phyloP scores from a whole-genome alignment of 2,329 filamentous ascomycete species.

The Epichloe sp. region DNA sequence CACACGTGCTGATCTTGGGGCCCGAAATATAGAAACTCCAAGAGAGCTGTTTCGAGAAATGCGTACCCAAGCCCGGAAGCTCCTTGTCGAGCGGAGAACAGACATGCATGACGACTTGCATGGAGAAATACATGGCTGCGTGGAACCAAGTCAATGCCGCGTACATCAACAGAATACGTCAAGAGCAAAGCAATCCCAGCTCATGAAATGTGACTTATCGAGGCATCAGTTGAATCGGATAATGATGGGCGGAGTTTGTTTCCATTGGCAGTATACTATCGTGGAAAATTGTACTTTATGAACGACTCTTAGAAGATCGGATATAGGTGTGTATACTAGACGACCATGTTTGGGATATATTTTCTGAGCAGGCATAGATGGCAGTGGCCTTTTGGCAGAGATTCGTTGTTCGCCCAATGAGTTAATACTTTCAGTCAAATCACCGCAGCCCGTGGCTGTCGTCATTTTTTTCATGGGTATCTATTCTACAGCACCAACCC shows the following conservation, averaged over 20 bases:
- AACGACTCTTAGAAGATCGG: too few species aligned
- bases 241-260: background rate
- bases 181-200: slow-evolving; percentile 31
- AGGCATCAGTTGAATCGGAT: background rate
- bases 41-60: slow-evolving; percentile 68
- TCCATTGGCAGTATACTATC: background rate
- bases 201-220: background rate
- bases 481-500: slow-evolving; percentile 16
- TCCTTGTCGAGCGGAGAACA: slow-evolving; percentile 55
- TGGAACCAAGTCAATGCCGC: slow-evolving; percentile 64
- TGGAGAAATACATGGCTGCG: slow-evolving; percentile 73
- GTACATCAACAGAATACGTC: slow-evolving; percentile 52
- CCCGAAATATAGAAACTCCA: slow-evolving; percentile 53
- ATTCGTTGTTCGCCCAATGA: background rate
- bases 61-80: slow-evolving; percentile 55
- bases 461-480: background rate
- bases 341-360: background rate
- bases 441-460: background rate
- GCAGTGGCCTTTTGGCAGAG: background rate
- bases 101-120: slow-evolving; percentile 60
- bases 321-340: background rate
- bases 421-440: background rate
- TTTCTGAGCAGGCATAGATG: background rate
- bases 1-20: slow-evolving; percentile 4
- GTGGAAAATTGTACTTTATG: background rate